Evolutionary conservation across 768 basidiomycete species (phyloP), one percentile per base, ranked within the genome.

Genomic region (Lenzites betulinus): DNA sequence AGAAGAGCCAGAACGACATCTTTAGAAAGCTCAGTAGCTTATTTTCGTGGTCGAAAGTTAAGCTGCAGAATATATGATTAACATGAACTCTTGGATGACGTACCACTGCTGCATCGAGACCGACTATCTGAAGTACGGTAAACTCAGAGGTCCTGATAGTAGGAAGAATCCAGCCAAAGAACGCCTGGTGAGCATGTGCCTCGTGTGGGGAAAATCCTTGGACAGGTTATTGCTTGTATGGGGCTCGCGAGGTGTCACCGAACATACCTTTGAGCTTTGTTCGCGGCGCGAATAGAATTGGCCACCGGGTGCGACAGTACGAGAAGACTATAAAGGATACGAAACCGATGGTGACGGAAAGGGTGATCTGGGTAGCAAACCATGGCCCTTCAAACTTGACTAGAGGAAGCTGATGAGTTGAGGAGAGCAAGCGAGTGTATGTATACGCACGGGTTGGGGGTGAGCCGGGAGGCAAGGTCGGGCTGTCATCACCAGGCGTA

Each of bases 101-200:
- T 70, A 94, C 93, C 67, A 98, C 97, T 2, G 94, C 95, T 42
- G 96, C 96, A 73, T 99, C 96, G 42, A 99, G 77, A 0, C 96
- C 96, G 13, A 99, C 96, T 51, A 97, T 96, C 73, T 98, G 95
- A 2, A 99, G 79, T 3, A 99, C 86, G 0, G 93, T 90, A 62
- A 92, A 95, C 71, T 99, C 96, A 46, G 92, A 95, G 0, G 89
- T 94, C 59, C 83, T 78, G 43, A 98, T 81, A 0, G 96, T 98
- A 1, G 96, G 96, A 66, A 96, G 75, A 53, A 99, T 91, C 96
- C 97, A 99, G 25, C 94, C 94, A 75, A 97, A 94, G 77, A 97
- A 92, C 0, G 89, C 86, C 60, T 84, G 81, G 66, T 92, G 89
- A 2, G 87, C 86, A 69, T 95, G 94, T 0, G 91, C 94, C 73